Evolutionary conservation across 805 yeast genomes (phyloP), one percentile per base, ranked within the genome.

Genomic region (Cyberlindnera subsufficiens): DNA sequence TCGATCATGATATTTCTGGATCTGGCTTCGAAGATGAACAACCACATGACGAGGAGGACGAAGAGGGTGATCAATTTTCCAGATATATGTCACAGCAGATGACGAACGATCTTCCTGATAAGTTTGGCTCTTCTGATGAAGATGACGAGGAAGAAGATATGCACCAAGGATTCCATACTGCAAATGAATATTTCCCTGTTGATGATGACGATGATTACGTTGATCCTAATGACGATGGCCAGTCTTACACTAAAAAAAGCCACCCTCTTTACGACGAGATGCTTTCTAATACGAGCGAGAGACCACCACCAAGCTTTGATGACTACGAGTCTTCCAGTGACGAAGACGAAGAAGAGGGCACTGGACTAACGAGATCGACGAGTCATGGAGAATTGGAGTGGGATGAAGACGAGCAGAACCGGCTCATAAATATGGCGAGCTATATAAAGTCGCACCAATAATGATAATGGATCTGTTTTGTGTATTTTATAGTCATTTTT

Each of bases 151-250:
- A 53, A 15, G 63, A 61, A 31, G 65, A 59, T 35, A 45, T 29
- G 38, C 30, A 16, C 36, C 32, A 3, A 47, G 42, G 17, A 42
- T 45, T 29, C 44, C 51, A 45, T 19, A 33, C 43, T 17, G 49
- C 44, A 8, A 35, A 30, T 27, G 45, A 44, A 16, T 43, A 44
- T 38, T 42, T 44, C 42, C 52, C 47, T 27, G 52, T 55, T 30
- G 63, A 58, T 36, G 75, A 74, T 22, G 85, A 75, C 13, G 88
- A 83, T 46, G 89, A 81, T 46, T 82, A 84, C 54, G 78, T 77
- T 52, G 90, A 84, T 56, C 90, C 91, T 1, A 82, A 84, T 55
- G 91, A 85, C 59, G 91, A 84, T 55, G 91, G 91, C 0, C 78
- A 77, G 56, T 80, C 86, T 1, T 84, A 84, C 60, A 77, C 78